These are phyloP conservation scores for Xylaria flabelliformis DNA, from an alignment of 495 filamentous ascomycete genomes.

Conservation along the genomic window DNA sequence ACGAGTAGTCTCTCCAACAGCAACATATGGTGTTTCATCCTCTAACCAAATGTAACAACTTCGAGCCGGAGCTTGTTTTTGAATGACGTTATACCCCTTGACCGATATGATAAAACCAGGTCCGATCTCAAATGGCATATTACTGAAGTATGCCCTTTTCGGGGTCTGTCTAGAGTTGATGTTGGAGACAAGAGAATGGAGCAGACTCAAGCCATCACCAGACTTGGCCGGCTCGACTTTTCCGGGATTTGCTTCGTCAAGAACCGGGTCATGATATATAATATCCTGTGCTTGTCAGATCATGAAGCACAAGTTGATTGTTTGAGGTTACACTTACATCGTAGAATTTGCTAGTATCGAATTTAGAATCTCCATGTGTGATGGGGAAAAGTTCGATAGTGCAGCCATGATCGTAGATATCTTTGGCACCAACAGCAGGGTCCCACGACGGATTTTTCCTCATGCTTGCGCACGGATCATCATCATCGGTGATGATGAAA, in stretches of 20 bases:
- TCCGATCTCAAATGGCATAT: conserved; percentile 83
- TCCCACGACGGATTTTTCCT: conserved; percentile 74
- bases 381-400: conserved; percentile 95
- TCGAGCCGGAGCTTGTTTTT: conserved; percentile 77
- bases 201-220: conserved; percentile 77
- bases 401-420: conserved; percentile 93
- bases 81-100: conserved; percentile 89
- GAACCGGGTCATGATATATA: conserved; percentile 69
- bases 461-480: conserved; percentile 74
- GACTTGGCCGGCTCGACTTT: conserved; percentile 55
- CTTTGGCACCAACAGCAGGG: conserved; percentile 86
- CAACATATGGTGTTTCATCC: conserved; percentile 83
- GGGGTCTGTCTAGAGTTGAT: conserved; percentile 90
- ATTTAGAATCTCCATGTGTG: conserved; percentile 72
- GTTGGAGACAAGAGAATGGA: conserved; percentile 83
- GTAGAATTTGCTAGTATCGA: conserved; percentile 89
- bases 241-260: conserved; percentile 64
- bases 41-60: conserved; percentile 86
- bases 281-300: conserved; percentile 67
- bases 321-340: conserved; percentile 62
- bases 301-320: conserved; percentile 17
- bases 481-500: conserved; percentile 95
- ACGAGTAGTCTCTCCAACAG: conserved; percentile 70
- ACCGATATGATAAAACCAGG: conserved; percentile 86
- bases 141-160: conserved; percentile 86